These are phyloP conservation scores for Phlyctochytrium bullatum DNA, from an alignment of 192 early-diverging fungal species.

Conservation along the genomic window DNA sequence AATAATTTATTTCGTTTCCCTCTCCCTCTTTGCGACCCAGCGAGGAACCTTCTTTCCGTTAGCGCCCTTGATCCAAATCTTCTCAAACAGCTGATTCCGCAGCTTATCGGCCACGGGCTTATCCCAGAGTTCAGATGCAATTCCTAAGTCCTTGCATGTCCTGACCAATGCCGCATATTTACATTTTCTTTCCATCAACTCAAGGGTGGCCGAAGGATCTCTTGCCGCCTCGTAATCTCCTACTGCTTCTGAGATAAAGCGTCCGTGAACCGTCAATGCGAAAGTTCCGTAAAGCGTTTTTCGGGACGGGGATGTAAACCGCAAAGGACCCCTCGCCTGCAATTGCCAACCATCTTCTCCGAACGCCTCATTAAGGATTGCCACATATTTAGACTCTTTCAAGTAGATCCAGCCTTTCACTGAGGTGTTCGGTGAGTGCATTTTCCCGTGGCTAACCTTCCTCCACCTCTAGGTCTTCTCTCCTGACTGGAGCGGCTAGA, in stretches of 20 bases:
- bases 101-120: slow-evolving; percentile 8
- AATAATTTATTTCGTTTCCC: no score
- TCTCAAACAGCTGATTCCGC: slow-evolving; percentile 10
- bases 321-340: slow-evolving; percentile 11
- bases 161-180: slow-evolving; percentile 30
- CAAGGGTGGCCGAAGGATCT: background rate
- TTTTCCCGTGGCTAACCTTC: no score
- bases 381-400: slow-evolving; percentile 10
- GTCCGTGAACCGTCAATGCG: slow-evolving; percentile 7
- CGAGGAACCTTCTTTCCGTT: background rate
- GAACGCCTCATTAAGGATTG: slow-evolving; percentile 19
- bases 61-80: slow-evolving; percentile 1
- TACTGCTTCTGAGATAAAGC: slow-evolving; percentile 31
- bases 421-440: slow-evolving; percentile 8
- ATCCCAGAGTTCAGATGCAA: slow-evolving; percentile 40
- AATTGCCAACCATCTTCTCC: slow-evolving; percentile 25
- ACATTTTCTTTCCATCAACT: slow-evolving; percentile 9
- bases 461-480: slow-evolving; percentile 27
- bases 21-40: background rate
- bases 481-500: slow-evolving; percentile 12
- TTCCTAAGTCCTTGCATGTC: slow-evolving; percentile 33
- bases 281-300: slow-evolving; percentile 14
- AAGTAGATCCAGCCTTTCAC: slow-evolving; percentile 29
- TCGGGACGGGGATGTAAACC: background rate
- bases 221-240: slow-evolving; percentile 20